Evolutionary conservation across 2,329 filamentous ascomycete genomes (phyloP).

Genomic region (Chrysoporthe cubensis): DNA sequence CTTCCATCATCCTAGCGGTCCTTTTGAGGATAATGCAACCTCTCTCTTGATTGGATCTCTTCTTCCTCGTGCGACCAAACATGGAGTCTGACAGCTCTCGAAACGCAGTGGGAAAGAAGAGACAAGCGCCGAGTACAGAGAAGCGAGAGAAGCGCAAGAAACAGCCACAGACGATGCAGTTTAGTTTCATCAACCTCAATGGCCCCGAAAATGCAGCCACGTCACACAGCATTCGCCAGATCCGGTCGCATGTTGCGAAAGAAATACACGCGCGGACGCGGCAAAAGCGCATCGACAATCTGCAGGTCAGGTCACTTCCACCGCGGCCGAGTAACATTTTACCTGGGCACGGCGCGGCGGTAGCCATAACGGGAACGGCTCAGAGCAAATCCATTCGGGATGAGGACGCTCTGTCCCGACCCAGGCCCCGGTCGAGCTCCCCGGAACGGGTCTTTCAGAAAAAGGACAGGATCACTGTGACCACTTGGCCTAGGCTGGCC

Average conservation of each 20-base stretch:
- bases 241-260: constrained; percentile 7
- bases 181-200: neutral
- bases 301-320: constrained; percentile 1
- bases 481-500: neutral
- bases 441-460: too few relatives aligned
- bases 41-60: neutral
- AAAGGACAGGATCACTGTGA: neutral
- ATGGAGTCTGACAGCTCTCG: neutral
- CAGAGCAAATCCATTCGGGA: too few relatives aligned
- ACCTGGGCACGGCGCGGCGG: neutral
- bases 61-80: neutral
- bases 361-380: neutral
- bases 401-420: too few relatives aligned
- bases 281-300: constrained; percentile 7
- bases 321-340: neutral
- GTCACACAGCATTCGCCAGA: neutral
- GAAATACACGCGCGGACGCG: constrained; percentile 7
- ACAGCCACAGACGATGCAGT: neutral
- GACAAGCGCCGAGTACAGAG: neutral
- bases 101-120: neutral
- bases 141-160: neutral
- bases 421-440: too few relatives aligned
- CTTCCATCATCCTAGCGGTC: neutral
- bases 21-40: neutral
- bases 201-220: neutral